Evolutionary conservation across 768 basidiomycete species (phyloP).

Genomic region (Naganishia onofrii): DNA sequence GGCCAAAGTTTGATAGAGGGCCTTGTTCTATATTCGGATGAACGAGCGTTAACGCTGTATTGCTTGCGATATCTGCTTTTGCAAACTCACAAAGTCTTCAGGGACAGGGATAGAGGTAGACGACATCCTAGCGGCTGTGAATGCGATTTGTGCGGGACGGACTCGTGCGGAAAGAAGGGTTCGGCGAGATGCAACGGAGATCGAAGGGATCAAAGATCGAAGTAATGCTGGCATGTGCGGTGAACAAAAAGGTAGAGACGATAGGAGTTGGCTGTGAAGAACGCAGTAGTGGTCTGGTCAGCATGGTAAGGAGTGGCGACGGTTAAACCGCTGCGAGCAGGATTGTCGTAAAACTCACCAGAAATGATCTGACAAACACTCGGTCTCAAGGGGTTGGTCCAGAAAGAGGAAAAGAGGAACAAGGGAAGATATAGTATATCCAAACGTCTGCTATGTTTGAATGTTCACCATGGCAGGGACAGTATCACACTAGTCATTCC

Average conservation of each 20-base stretch:
- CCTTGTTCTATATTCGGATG: constrained; percentile 61
- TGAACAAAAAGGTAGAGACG: constrained; percentile 7
- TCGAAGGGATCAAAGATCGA: constrained; percentile 30
- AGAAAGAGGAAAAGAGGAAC: neutral
- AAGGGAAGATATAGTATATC: constrained; percentile 5
- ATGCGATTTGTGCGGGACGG: constrained; percentile 13
- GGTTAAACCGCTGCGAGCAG: too few species aligned
- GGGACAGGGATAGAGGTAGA: constrained; percentile 54
- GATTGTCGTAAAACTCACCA: neutral
- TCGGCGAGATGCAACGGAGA: constrained; percentile 21
- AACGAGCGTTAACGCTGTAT: constrained; percentile 55
- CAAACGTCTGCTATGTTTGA: too few species aligned
- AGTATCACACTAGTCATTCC: neutral
- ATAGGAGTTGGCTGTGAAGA: neutral
- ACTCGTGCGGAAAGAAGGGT: constrained; percentile 19
- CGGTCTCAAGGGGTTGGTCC: neutral
- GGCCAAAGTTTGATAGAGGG: constrained; percentile 79
- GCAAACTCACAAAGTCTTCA: constrained; percentile 47
- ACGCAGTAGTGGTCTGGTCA: neutral
- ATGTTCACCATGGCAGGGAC: too few species aligned
- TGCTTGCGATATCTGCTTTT: constrained; percentile 35
- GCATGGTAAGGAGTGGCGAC: neutral
- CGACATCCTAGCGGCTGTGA: constrained; percentile 26
- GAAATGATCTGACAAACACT: constrained; percentile 4
- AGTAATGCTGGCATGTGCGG: constrained; percentile 28